Conservation (phyloP, 345 rosid species). For the Hirschfeldia incana region DNA sequence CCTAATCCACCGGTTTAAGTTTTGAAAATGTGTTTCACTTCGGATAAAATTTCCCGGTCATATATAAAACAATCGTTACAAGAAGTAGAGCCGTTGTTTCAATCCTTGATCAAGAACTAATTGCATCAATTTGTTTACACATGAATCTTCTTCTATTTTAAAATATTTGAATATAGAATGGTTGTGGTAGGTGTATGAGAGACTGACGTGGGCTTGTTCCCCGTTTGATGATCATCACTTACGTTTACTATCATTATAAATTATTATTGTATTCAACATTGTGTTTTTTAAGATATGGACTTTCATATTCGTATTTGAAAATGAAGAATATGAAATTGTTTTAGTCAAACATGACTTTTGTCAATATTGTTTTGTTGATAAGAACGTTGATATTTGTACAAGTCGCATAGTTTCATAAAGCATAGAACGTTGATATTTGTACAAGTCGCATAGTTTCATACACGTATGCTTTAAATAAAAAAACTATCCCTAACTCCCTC, state of each 20-base stretch:
- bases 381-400: background rate
- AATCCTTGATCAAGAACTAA: background rate
- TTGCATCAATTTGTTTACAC: background rate
- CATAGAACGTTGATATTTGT: background rate
- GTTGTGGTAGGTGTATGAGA: constrained; percentile 16
- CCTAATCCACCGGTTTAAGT: background rate
- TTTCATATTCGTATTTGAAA: background rate
- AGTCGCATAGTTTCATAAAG: background rate
- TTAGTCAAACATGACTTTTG: background rate
- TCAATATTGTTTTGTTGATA: background rate
- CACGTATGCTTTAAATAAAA: background rate
- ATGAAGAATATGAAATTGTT: background rate
- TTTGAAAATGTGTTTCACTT: background rate
- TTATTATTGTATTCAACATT: background rate
- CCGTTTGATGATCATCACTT: background rate
- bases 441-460: background rate
- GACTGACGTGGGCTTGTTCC: background rate
- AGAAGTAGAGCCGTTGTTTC: background rate
- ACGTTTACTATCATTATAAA: background rate
- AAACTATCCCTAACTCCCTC: background rate
- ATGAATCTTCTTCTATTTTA: background rate
- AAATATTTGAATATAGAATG: background rate
- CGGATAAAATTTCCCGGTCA: background rate
- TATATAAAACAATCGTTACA: background rate
- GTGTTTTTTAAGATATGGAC: background rate